phyloP scores from a whole-genome alignment of 106 monocot genomes.

The Chionographis japonica region DNA sequence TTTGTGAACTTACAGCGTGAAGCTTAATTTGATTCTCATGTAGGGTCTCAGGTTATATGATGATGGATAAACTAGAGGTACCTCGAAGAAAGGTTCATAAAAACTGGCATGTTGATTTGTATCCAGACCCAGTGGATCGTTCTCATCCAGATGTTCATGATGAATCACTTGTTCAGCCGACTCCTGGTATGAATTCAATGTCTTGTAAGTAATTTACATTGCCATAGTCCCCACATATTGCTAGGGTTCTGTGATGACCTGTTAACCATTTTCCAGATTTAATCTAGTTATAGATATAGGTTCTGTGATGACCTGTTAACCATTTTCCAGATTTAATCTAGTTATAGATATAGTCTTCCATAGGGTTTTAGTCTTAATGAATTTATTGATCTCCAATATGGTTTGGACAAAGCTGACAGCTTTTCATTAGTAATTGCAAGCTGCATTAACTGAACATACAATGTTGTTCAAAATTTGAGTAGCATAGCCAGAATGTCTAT shows the following conservation, averaged over 20 bases:
- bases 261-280: background rate
- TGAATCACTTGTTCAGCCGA: constrained; percentile 39
- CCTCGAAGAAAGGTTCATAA: constrained; percentile 90
- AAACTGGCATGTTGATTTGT: constrained; percentile 87
- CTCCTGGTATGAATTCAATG: constrained; percentile 26
- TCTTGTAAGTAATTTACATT: constrained; percentile 39
- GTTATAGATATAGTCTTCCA: background rate
- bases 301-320: background rate
- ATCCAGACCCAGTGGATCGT: constrained; percentile 79
- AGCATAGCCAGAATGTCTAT: no score
- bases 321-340: background rate
- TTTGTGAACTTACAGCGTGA: background rate
- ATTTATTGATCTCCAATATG: no score
- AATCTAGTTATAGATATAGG: background rate
- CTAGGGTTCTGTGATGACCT: no score
- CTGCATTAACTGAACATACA: no score
- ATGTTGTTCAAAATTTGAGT: no score
- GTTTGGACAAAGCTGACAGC: no score
- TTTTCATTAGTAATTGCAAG: no score
- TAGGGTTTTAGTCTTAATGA: background rate
- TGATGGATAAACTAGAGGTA: constrained; percentile 94
- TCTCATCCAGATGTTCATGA: constrained; percentile 96
- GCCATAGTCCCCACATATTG: background rate
- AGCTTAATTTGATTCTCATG: constrained; percentile 17
- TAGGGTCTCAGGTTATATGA: constrained; percentile 92